These are phyloP conservation scores for Ustilago curta DNA, from an alignment of 1,284 basidiomycete genomes.

Conservation along the genomic window DNA sequence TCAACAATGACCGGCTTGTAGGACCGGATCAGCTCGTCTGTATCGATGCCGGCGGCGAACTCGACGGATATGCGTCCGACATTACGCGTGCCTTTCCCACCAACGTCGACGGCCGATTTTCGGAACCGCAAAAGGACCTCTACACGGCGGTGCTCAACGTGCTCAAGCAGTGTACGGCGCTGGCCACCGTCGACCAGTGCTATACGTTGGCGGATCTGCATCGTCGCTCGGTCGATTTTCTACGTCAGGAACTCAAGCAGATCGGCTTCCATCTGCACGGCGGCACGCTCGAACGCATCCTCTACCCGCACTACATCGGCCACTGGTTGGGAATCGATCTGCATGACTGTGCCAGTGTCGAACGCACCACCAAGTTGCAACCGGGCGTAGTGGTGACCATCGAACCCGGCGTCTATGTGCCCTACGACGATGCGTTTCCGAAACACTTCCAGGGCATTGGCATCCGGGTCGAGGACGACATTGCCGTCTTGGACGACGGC, in stretches of 20 bases:
- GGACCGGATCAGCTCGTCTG: constrained; percentile 57
- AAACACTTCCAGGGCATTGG: constrained; percentile 64
- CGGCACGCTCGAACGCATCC: constrained; percentile 77
- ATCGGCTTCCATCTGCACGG: constrained; percentile 79
- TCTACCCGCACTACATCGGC: constrained; percentile 88
- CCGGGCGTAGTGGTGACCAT: constrained; percentile 64
- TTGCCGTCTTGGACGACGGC: constrained; percentile 50
- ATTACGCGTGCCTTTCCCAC: constrained; percentile 94
- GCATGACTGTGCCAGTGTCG: constrained; percentile 64
- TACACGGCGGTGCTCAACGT: constrained; percentile 85
- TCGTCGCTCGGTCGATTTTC: constrained; percentile 77
- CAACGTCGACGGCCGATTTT: constrained; percentile 73
- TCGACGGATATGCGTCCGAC: constrained; percentile 91
- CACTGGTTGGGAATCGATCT: constrained; percentile 83
- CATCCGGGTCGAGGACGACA: constrained; percentile 67
- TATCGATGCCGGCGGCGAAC: constrained; percentile 68
- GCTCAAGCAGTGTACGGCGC: constrained; percentile 77
- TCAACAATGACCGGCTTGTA: constrained; percentile 61
- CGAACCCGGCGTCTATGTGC: constrained; percentile 67
- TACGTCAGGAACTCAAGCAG: constrained; percentile 81
- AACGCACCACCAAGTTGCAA: constrained; percentile 54
- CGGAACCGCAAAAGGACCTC: constrained; percentile 83
- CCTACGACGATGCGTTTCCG: constrained; percentile 58
- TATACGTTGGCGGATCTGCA: constrained; percentile 83
- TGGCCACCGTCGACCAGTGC: constrained; percentile 72